Evolutionary conservation across 306 rosid species (phyloP), one percentile per base, ranked within the genome.

Genomic region (Vachellia pachyceras): DNA sequence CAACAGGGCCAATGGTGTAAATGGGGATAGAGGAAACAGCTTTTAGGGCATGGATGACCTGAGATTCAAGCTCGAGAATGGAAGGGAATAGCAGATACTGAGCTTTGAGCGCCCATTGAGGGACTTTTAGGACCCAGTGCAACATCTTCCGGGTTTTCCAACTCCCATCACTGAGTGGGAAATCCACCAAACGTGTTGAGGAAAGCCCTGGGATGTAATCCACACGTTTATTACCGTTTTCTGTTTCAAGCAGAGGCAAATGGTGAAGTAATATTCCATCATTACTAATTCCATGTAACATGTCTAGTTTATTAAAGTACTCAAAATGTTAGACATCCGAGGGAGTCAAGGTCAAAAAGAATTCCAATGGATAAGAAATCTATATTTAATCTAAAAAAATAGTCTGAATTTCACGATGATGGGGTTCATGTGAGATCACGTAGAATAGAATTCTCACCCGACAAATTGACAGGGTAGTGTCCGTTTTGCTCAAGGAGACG

Each of bases 1-100:
- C 83, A 29, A 60, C 80, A n/a, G 92, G 88, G 71, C 92, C 92
- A 72, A 89, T 40, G 4, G 82, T 61, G 73, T 88, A 89, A 23
- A 89, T 25, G 10, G 91, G 91, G 3, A 76, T n/a, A 0, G 79
- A 35, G 17, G 87, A 58, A 8, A 39, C 65, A 42, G 75, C 39
- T 85, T 71, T 87, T 3, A 85, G 49, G 80, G 71, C 78, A 20
- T 89, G 84, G 29, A 85, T 72, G 15, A 6, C 85, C 37, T 84
- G 77, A 41, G 81, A 3, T 82, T 91, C 91, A 13, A 87, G 80
- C 75, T 91, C 90, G 23, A 79, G 78, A 61, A 86, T 17, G 5
- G 91, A 75, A 41, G 89, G 42, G 36, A 86, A 69, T 60, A 87
- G 5, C 5, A 89, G 46, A 75, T 18, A 81, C 7, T 91, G 90